Evolutionary conservation across 129 eudicot species (phyloP).

Genomic region (Chrysanthemum makinoi): DNA sequence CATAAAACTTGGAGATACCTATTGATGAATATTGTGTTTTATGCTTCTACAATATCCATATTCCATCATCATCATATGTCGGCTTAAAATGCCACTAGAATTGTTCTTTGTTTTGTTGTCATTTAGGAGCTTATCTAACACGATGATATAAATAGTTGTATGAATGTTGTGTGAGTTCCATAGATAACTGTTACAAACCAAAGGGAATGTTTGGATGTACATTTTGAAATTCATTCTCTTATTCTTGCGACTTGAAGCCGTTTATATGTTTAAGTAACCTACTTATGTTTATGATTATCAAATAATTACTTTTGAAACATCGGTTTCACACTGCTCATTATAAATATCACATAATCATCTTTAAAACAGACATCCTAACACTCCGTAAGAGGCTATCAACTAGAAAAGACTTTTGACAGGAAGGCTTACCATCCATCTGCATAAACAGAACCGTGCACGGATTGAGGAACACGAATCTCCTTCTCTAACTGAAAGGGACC

Average conservation of each 20-base stretch:
- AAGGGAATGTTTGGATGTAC: too few species aligned
- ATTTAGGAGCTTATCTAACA: neutral
- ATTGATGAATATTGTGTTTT: neutral
- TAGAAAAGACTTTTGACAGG: neutral
- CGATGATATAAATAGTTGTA: neutral
- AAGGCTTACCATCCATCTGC: slow-evolving; percentile 83
- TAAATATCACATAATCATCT: neutral
- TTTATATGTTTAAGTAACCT: too few species aligned
- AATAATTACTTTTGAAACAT: too few species aligned
- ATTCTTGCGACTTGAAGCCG: too few species aligned
- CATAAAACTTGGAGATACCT: neutral
- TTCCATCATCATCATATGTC: neutral
- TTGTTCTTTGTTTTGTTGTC: slow-evolving; percentile 58
- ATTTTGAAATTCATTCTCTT: too few species aligned
- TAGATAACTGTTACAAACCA: too few species aligned
- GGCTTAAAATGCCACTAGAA: too few species aligned
- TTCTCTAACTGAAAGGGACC: slow-evolving; percentile 64
- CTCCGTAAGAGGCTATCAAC: neutral
- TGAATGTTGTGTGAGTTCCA: neutral
- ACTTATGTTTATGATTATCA: neutral
- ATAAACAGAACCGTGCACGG: slow-evolving; percentile 85
- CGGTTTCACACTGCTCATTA: too few species aligned
- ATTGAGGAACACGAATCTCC: slow-evolving; percentile 67
- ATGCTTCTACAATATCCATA: neutral
- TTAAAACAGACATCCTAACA: neutral